Evolutionary conservation across 805 yeast genomes (phyloP).

Genomic region (Wickerhamiella shivajii): DNA sequence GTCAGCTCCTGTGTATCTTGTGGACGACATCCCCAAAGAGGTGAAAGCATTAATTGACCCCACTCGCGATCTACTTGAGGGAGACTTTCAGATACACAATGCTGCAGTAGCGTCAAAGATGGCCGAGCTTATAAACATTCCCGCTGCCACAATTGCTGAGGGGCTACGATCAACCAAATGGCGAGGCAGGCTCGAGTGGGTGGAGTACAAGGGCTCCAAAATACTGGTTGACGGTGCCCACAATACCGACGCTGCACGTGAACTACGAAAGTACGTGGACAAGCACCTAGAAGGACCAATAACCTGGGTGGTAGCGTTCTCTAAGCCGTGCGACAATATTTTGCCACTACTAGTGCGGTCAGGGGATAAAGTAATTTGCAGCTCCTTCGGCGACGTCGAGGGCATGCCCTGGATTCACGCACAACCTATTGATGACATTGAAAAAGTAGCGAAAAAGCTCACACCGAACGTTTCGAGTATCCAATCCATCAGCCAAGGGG

Average conservation of each 20-base stretch:
- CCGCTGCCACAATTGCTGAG: constrained; percentile 25
- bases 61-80: constrained; percentile 40
- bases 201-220: constrained; percentile 21
- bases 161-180: constrained; percentile 50
- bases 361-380: constrained; percentile 44
- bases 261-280: constrained; percentile 42
- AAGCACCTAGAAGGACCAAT: constrained; percentile 23
- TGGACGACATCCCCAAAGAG: constrained; percentile 5
- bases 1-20: constrained; percentile 5
- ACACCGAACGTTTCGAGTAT: constrained; percentile 18
- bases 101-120: constrained; percentile 28
- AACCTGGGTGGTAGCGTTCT: constrained; percentile 57
- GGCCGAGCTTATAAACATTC: constrained; percentile 20
- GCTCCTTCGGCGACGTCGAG: constrained; percentile 55
- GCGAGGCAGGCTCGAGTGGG: constrained; percentile 76
- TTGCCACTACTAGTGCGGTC: constrained; percentile 35
- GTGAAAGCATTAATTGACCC: constrained; percentile 2
- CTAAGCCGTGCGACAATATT: constrained; percentile 45
- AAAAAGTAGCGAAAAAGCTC: constrained; percentile 11
- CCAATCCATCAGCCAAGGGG: constrained; percentile 18
- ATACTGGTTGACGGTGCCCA: constrained; percentile 85
- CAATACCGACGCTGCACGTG: constrained; percentile 71
- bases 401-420: constrained; percentile 90
- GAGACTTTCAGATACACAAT: constrained; percentile 60
- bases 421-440: constrained; percentile 26